Base-by-base conservation (phyloP, 139 green algal genomes). In the Asterochloris sp. region DNA sequence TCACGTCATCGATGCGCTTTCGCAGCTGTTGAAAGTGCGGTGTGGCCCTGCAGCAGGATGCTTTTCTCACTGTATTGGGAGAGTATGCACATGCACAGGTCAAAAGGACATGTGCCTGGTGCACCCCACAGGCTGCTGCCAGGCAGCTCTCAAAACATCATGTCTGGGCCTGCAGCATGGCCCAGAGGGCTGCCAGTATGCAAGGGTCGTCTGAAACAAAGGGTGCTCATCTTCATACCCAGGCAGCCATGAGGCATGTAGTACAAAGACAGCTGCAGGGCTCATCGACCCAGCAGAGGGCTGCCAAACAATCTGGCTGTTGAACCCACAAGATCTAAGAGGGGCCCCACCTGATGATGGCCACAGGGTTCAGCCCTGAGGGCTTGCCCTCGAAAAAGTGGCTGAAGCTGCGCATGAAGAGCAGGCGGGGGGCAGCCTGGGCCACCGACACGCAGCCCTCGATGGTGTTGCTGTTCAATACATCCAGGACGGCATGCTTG, bases 331-430 rank as follows among this genome's bases (percentile, higher is more conserved):
- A n/a, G n/a, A n/a, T 63, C 16, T 38, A 61, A 47, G 78, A 26
- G 1, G 27, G 29, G 27, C 16, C 81, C 38, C 27, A 80, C 71
- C 85, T 86, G 82, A 96, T 90, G 87, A 95, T 93, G 78, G 84
- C 87, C 47, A 87, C 74, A 23, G 89, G 83, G 83, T 93, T 94
- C 64, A 94, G 85, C 54, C 87, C 89, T 10, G 86, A 89, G 17
- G 93, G 92, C 78, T 94, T 94, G 84, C 86, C 88, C 16, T 93
- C 87, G 81, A 94, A 95, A 76, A 91, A 92, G 63, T 86, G 82
- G 12, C 21, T 73, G 76, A 97, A 97, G 16, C 87, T 84, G 62
- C 90, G 91, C 89, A 93, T 93, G 85, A 92, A 93, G 28, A 95
- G 78, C 69, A 97, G 83, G 26, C 92, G 89, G 0, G 92, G 93